Base-by-base conservation (phyloP, 768 basidiomycete genomes). In the Strobilomyces confusus region DNA sequence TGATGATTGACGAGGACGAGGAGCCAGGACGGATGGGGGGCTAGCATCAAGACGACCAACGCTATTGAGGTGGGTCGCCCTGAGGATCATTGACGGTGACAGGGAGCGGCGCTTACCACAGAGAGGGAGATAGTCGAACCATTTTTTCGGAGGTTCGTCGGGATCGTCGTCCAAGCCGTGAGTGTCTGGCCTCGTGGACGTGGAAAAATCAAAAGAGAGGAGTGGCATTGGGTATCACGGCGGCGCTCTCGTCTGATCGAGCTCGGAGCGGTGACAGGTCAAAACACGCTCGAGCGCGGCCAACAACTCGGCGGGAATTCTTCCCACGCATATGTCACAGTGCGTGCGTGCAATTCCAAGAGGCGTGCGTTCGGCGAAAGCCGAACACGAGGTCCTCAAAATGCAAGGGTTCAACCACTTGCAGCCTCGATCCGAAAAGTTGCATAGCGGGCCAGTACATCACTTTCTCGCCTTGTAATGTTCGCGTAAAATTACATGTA, bases 11-110 rank as follows among this genome's bases (percentile, higher is more conserved):
- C 75, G 30, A 91, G 79, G 44, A 90, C 72, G 52, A 80, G 77
- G 14, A 91, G 70, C 61, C 84, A 71, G 6, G 89, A 90, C 1
- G 88, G 88, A 34, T 90, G 90, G 9, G 89, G 89, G 9, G 80
- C 78, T 5, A 90, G 65, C 48, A 91, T 79, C 37, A 89, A 67
- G 22, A 76, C 48, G 25, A 90, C 61, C 15, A 80, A 68, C 15
- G 69, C 82, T 82, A 54, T 33, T 45, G 14, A 51, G 30, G 32
- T 4, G 48, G 30, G 42, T 48, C 40, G 46, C 26, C 33, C 36
- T 61, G 51, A 53, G 48, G 40, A 42, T 46, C 44, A 14, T 33
- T 3, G 11, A 29, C 9, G 44, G 17, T 30, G 23, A 32, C 14
- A 43, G 48, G 20, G 34, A 26, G 22, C 12, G 23, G 14, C 44